Evolutionary conservation across 2,329 filamentous ascomycete species (phyloP), one percentile per base, ranked within the genome.

Genomic region (Paecilomyces formosus): DNA sequence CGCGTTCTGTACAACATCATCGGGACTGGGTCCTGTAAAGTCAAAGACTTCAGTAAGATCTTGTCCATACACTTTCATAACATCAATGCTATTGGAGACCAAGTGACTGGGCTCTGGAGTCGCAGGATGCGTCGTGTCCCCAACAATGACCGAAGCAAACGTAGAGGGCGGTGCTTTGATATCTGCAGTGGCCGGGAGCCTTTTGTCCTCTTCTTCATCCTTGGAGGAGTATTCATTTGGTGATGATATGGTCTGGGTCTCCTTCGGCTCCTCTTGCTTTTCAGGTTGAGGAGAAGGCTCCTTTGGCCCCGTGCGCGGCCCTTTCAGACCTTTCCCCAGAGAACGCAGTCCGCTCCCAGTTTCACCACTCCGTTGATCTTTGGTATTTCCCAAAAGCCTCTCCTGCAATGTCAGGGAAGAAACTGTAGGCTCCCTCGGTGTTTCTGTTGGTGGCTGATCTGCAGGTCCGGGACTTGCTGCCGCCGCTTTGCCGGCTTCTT

Each of bases 11-110:
- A 97, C 89, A 69, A 94, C 78, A 73, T 97, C 92, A 78, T 97
- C 92, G 65, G 92, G 92, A 76, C 92, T 97, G 57, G 93, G 92
- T 72, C 86, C 85, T 80, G 87, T 81, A 77, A 97, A 97, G 60
- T 87, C 75, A 72, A 77, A 79, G 53, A 69, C 68, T 73, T 76
- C 72, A 77, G 74, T 70, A 68, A 72, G 63, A 58, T 74, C 66
- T 61, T 74, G 68, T 58, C 73, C 73, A 59, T 75, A 76, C 22
- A 76, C 69, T 57, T 64, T 63, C 53, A 74, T 68, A 28, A 75
- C 57, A 66, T 75, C 70, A 60, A 74, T 63, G 22, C 65, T 65
- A 54, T 66, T 70, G 31, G 67, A 65, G 53, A 63, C 60, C 53
- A 73, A 61, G 61, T 71, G 70, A 67, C 70, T 72, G 66, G 68